These are phyloP conservation scores for Wickerhamiella spandovensis DNA, from an alignment of 805 yeast species.

Conservation along the genomic window DNA sequence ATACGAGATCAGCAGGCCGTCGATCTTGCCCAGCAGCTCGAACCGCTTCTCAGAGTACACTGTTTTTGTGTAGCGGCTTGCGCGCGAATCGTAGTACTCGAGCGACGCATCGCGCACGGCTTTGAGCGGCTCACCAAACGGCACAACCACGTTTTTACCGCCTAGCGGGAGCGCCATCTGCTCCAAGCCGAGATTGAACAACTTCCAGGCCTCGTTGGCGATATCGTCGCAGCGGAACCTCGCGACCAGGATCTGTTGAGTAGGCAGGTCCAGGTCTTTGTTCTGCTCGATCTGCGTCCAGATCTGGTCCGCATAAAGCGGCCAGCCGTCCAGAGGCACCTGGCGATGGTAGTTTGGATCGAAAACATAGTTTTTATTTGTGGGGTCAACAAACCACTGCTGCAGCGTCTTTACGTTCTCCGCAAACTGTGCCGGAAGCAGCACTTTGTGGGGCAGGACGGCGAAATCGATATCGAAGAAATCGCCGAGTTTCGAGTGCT, in stretches of 20 bases:
- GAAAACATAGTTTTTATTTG: conserved; percentile 34
- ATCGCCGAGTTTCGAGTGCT: conserved; percentile 44
- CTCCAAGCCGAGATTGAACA: conserved; percentile 29
- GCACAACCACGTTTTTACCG: conserved; percentile 9
- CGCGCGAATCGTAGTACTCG: conserved; percentile 48
- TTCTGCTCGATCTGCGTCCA: conserved; percentile 92
- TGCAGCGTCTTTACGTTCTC: conserved; percentile 52
- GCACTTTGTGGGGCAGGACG: conserved; percentile 71
- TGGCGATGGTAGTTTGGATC: conserved; percentile 62
- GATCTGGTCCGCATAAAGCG: conserved; percentile 73
- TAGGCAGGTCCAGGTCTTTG: conserved; percentile 90
- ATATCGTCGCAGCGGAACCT: conserved; percentile 91
- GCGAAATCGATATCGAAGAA: conserved; percentile 78
- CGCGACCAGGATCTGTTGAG: conserved; percentile 91
- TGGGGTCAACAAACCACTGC: conserved; percentile 35
- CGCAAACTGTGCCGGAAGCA: conserved; percentile 60
- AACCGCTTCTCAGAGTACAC: conserved; percentile 56
- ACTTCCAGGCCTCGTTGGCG: conserved; percentile 37
- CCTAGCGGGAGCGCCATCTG: conserved; percentile 20
- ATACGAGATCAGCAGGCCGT: conserved; percentile 28
- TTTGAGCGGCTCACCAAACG: conserved; percentile 27
- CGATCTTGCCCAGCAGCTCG: conserved; percentile 36
- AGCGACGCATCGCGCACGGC: conserved; percentile 36
- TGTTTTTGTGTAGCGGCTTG: conserved; percentile 55
- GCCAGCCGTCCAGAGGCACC: conserved; percentile 94